Evolutionary conservation across 495 filamentous ascomycete genomes (phyloP), one percentile per base, ranked within the genome.

Genomic region (Amniculicola lignicola): DNA sequence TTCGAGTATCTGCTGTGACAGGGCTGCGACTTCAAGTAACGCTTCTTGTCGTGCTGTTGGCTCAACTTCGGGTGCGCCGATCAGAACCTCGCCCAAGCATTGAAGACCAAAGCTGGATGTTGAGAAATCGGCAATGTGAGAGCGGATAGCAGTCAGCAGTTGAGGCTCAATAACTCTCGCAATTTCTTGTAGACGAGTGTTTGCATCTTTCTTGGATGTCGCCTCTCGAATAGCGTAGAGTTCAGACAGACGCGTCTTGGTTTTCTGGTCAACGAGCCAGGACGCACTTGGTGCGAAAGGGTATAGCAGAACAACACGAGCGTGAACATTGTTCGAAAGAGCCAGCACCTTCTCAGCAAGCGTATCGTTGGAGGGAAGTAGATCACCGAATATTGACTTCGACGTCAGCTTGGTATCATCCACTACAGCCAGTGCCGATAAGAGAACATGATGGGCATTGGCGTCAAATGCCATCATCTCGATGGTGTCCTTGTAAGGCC

Each of bases 351-450:
- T 86, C 50, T 84, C 79, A 4, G 38, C 75, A 68, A 61, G 40
- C 83, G 77, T 51, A 75, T 80, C 62, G 59, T 57, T 80, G 75
- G 65, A 86, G 9, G 50, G 62, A 25, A 66, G 57, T 12, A 97
- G 75, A 69, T 96, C 91, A 0, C 86, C 72, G 60, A 96, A 84
- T 54, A 97, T 83, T 19, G 84, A 76, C 69, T 95, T 96, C 15
- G 86, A 77, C n/a, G 82, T 85, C 51, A 95, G 74, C 47, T 89
- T 87, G 1, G 91, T 96, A 67, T 99, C 94, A 61, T 99, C 94
- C 47, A 95, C 83, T 22, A 94, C 82, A 64, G 96, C 92, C 67
- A 87, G 90, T 3, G 87, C 88, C 1, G 90, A 76, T 22, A 97
- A 74, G 14, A 97, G 78, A 44, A 96, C 77, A 65, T 86, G 78